phyloP scores from a whole-genome alignment of 306 rosid genomes.

The Quercus parvula region DNA sequence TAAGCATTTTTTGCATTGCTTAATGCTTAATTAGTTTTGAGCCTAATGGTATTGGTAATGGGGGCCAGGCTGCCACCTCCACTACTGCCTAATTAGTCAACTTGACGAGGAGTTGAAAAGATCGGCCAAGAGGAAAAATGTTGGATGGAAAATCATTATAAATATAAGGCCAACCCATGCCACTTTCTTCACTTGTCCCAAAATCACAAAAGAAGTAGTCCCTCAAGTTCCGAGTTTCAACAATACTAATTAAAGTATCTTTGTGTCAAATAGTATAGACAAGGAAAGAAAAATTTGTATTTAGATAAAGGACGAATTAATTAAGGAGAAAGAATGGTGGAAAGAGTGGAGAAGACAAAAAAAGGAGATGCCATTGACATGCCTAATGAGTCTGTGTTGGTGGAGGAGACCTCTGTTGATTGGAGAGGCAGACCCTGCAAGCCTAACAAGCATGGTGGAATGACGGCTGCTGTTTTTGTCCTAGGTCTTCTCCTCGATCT shows the following conservation, averaged over 20 bases:
- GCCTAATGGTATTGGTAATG: background rate
- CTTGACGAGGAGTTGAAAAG: background rate
- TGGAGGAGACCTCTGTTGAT: slow-evolving; percentile 37
- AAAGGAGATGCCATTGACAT: slow-evolving; percentile 12
- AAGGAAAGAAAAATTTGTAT: background rate
- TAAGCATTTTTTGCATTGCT: no score
- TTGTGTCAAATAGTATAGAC: background rate
- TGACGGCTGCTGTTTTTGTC: slow-evolving; percentile 57
- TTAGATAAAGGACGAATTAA: background rate
- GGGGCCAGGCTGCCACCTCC: background rate
- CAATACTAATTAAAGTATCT: background rate
- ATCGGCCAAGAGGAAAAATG: background rate
- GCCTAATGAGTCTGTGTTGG: background rate
- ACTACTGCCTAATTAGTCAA: slow-evolving; percentile 7
- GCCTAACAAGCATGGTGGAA: slow-evolving; percentile 55
- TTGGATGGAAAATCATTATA: slow-evolving; percentile 5
- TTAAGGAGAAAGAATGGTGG: background rate
- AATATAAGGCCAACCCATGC: slow-evolving; percentile 7
- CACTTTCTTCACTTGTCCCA: slow-evolving; percentile 11
- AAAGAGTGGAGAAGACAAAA: background rate
- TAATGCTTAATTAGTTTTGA: background rate
- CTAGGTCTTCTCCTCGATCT: slow-evolving; percentile 39
- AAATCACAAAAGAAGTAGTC: background rate
- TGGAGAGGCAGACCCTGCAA: slow-evolving; percentile 61
- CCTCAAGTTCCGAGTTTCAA: background rate